A percentile compares a stretch with the other conserved stretches of the same genome.
These are phyloP conservation scores for Phaeosphaeriaceae sp. DNA, from an alignment of 2,329 filamentous ascomycete genomes.

Conservation along the genomic window DNA sequence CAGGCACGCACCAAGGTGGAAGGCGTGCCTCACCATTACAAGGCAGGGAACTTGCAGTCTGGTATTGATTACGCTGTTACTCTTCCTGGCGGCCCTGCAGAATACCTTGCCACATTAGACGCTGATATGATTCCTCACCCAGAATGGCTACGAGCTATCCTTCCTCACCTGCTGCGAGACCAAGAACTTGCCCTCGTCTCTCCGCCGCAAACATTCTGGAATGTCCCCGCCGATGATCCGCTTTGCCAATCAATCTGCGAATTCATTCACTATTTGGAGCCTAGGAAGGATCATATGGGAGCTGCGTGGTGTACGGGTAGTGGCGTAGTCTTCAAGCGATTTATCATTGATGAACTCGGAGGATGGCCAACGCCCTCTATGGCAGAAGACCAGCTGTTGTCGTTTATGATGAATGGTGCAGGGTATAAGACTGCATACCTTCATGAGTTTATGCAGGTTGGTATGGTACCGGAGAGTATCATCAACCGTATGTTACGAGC, in stretches of 20 bases:
- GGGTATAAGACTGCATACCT: constrained; percentile 9
- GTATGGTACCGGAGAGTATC: constrained; percentile 7
- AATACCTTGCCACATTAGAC: constrained; percentile 5
- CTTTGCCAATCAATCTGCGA: constrained; percentile 8
- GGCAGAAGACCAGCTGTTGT: constrained; percentile 6
- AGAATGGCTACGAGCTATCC: constrained; percentile 6
- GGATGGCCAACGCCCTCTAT: constrained; percentile 8
- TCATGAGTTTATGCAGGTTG: constrained; percentile 8
- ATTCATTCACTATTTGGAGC: constrained; percentile 7
- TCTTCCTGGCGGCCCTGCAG: constrained; percentile 3
- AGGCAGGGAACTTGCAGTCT: constrained; percentile 9
- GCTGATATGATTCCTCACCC: constrained; percentile 9
- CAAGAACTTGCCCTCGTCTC: constrained; percentile 5
- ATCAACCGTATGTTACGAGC: constrained; percentile 5
- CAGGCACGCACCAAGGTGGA: constrained; percentile 5
- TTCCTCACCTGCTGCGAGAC: constrained; percentile 4
- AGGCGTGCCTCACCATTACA: constrained; percentile 7
- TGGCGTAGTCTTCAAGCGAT: constrained; percentile 8
- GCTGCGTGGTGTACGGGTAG: constrained; percentile 8
- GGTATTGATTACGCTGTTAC: constrained; percentile 7
- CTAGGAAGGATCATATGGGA: constrained; percentile 8
- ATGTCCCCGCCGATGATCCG: constrained; percentile 6
- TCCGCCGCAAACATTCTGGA: constrained; percentile 6
- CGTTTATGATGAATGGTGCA: constrained; percentile 8
- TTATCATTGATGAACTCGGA: constrained; percentile 4